Evolutionary conservation across 805 yeast genomes (phyloP).

Genomic region (Candida cerambycidarum): DNA sequence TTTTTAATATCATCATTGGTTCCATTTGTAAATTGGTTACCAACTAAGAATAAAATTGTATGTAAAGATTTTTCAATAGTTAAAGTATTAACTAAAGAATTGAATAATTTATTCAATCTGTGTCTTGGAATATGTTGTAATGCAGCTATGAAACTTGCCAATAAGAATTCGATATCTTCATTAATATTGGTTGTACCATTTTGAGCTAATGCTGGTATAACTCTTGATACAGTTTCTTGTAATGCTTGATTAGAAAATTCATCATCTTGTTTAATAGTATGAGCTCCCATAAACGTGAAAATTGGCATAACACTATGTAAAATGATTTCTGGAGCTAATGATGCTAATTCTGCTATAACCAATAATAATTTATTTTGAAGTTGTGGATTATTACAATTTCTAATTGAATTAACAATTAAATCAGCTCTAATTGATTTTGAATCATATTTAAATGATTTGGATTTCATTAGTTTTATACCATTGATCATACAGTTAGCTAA

Average conservation of each 20-base stretch:
- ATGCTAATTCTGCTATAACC: conserved; percentile 84
- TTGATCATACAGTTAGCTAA: conserved; percentile 82
- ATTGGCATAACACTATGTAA: conserved; percentile 99
- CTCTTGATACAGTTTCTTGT: conserved; percentile 85
- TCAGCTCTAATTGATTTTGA: conserved; percentile 79
- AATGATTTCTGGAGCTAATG: conserved; percentile 85
- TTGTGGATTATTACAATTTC: conserved; percentile 89
- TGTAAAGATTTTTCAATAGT: conserved; percentile 68
- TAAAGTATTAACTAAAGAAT: conserved; percentile 73
- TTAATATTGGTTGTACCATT: conserved; percentile 33
- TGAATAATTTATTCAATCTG: conserved; percentile 82
- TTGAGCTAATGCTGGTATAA: conserved; percentile 77
- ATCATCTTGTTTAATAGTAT: conserved; percentile 94
- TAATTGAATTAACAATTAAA: conserved; percentile 83
- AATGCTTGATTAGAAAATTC: conserved; percentile 91
- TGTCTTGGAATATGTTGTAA: conserved; percentile 95
- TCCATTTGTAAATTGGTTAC: conserved; percentile 62
- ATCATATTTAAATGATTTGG: conserved; percentile 43
- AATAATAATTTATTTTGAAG: conserved; percentile 86
- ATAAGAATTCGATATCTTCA: conserved; percentile 63
- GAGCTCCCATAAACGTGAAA: conserved; percentile 98
- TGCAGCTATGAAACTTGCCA: conserved; percentile 91
- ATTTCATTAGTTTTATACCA: conserved; percentile 57
- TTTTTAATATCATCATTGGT: conserved; percentile 51
- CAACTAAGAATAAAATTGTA: conserved; percentile 72